Evolutionary conservation across 2,329 filamentous ascomycete species (phyloP).

Genomic region (Aquanectria penicillioides): DNA sequence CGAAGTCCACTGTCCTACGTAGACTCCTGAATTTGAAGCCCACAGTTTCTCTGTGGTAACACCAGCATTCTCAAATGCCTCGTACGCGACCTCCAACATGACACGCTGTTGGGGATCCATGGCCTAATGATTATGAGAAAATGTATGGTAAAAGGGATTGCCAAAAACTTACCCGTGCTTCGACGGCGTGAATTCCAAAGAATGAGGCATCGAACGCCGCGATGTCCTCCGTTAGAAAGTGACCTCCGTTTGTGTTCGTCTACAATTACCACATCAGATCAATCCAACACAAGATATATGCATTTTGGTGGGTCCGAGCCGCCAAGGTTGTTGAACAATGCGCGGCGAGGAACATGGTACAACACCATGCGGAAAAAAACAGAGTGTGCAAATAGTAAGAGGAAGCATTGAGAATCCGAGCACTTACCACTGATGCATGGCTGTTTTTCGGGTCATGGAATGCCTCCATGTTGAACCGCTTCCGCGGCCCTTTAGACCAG

Average conservation of each 20-base stretch:
- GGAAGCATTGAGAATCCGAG: background rate
- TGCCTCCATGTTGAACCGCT: constrained; percentile 56
- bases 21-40: constrained; percentile 43
- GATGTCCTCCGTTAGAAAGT: constrained; percentile 42
- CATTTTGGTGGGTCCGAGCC: too few species aligned
- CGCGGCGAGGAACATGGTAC: too few species aligned
- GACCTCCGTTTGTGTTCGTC: constrained; percentile 34
- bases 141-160: background rate
- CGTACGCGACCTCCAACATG: constrained; percentile 40
- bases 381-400: background rate
- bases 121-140: constrained; percentile 17
- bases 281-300: background rate
- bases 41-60: constrained; percentile 41
- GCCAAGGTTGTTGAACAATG: too few species aligned
- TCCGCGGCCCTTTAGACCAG: constrained; percentile 52
- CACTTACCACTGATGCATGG: constrained; percentile 12
- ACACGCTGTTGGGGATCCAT: constrained; percentile 44
- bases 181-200: constrained; percentile 35
- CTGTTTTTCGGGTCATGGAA: constrained; percentile 45
- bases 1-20: constrained; percentile 38
- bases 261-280: background rate
- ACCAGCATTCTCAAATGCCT: constrained; percentile 46
- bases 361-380: too few species aligned
- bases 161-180: constrained; percentile 21
- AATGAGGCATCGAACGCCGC: constrained; percentile 38